phyloP scores from a whole-genome alignment of 169 alveolate species.

The Cyclospora cayetanensis region DNA sequence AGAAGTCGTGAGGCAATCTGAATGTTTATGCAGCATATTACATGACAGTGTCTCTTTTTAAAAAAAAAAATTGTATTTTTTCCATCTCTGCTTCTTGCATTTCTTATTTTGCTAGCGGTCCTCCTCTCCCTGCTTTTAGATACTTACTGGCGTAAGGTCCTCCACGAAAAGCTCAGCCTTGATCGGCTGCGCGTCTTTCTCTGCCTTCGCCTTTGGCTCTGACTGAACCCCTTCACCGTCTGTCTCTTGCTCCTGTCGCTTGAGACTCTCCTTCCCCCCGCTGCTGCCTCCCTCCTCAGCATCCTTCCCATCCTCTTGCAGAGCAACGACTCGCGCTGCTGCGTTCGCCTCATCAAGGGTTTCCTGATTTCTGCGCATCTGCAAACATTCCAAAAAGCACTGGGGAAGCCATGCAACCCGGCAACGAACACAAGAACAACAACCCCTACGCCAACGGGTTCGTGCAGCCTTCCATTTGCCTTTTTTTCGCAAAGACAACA shows the following conservation, averaged over 20 bases:
- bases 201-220: not conserved
- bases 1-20: not conserved
- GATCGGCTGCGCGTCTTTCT: not conserved
- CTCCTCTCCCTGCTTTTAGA: not conserved
- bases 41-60: not conserved
- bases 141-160: not conserved
- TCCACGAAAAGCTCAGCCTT: not conserved
- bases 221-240: not conserved
- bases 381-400: too few species aligned
- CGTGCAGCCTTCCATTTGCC: not conserved
- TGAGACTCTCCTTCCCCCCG: not conserved
- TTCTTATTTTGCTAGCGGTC: not conserved
- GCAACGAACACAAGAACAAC: too few species aligned
- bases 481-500: not conserved
- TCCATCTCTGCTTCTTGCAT: not conserved
- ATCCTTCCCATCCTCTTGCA: not conserved
- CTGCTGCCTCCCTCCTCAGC: not conserved
- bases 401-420: too few species aligned
- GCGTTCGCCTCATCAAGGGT: conserved; percentile 28
- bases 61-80: not conserved
- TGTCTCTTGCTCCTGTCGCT: not conserved
- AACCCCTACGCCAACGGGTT: not conserved
- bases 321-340: conserved; percentile 13
- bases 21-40: not conserved
- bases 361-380: conserved; percentile 4